Percentiles rank a stretch among this genome's conserved stretches.
These are phyloP conservation scores for Brassica carinata DNA, from an alignment of 345 rosid genomes.

Conservation along the genomic window DNA sequence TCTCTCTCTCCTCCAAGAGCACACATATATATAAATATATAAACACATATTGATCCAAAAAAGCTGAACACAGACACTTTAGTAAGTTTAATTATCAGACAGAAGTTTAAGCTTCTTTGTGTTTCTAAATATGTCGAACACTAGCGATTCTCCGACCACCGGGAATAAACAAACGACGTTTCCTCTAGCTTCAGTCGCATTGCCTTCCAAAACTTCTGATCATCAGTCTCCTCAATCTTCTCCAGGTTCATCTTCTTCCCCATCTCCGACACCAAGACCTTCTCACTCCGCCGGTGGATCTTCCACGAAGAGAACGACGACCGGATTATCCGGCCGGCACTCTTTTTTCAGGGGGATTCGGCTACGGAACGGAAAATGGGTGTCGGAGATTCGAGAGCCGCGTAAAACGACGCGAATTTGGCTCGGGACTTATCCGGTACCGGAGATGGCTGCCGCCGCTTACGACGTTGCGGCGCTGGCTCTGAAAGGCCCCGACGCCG, in stretches of 20 bases:
- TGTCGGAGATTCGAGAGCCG: slow-evolving; percentile 80
- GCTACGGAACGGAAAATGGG: slow-evolving; percentile 75
- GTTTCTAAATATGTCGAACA: slow-evolving; percentile 33
- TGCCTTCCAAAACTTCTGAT: slow-evolving; percentile 18
- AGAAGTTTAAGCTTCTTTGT: slow-evolving; percentile 8
- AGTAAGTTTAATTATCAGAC: neutral
- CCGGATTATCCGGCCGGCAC: slow-evolving; percentile 45
- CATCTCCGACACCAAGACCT: slow-evolving; percentile 27
- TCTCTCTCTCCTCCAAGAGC: neutral
- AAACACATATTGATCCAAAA: slow-evolving; percentile 14
- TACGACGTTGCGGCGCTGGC: slow-evolving; percentile 77
- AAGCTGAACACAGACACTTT: slow-evolving; percentile 5
- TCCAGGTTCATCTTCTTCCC: slow-evolving; percentile 29
- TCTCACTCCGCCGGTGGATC: slow-evolving; percentile 14
- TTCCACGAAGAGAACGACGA: slow-evolving; percentile 16
- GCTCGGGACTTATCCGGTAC: slow-evolving; percentile 70
- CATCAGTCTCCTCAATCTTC: slow-evolving; percentile 30
- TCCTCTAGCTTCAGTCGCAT: slow-evolving; percentile 20
- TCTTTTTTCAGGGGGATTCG: slow-evolving; percentile 60
- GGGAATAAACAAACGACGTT: slow-evolving; percentile 9
- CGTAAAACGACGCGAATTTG: slow-evolving; percentile 69
- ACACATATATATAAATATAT: slow-evolving; percentile 6
- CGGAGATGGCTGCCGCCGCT: slow-evolving; percentile 85
- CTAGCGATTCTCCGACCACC: slow-evolving; percentile 17
- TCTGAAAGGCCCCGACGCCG: slow-evolving; percentile 63